These are phyloP conservation scores for Ogataea hybrid DNA, from an alignment of 1,139 yeast genomes.

Conservation along the genomic window DNA sequence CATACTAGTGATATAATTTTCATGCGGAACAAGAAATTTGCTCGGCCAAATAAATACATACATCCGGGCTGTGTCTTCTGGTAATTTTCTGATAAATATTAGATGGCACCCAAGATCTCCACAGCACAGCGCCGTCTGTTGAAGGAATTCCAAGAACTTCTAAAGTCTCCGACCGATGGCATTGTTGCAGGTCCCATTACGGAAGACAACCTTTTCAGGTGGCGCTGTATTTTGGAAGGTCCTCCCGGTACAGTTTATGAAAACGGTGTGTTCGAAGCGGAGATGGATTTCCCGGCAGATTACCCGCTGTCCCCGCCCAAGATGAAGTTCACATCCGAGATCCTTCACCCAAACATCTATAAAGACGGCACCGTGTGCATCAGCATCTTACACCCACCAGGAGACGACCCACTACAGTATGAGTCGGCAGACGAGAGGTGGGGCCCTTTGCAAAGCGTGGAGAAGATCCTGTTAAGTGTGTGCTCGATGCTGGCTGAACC, in stretches of 20 bases:
- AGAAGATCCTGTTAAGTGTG: slow-evolving; percentile 87
- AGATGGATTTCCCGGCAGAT: slow-evolving; percentile 78
- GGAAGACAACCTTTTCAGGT: slow-evolving; percentile 77
- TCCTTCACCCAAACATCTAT: slow-evolving; percentile 90
- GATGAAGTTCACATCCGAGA: slow-evolving; percentile 77
- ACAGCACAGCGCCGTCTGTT: slow-evolving; percentile 86
- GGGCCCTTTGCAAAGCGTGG: slow-evolving; percentile 97
- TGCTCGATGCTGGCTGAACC: slow-evolving; percentile 98
- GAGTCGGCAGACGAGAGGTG: slow-evolving; percentile 95
- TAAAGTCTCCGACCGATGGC: slow-evolving; percentile 90
- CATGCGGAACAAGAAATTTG: slow-evolving; percentile 13
- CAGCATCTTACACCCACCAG: slow-evolving; percentile 92
- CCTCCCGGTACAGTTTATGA: slow-evolving; percentile 94
- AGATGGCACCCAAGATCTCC: slow-evolving; percentile 27
- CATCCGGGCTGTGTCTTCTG: slow-evolving; percentile 5
- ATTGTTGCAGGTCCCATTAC: slow-evolving; percentile 87
- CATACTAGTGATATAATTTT: slow-evolving; percentile 41
- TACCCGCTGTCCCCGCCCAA: slow-evolving; percentile 92
- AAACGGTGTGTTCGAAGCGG: slow-evolving; percentile 89
- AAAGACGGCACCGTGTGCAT: slow-evolving; percentile 96
- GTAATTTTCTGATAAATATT: neutral
- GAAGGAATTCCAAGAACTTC: slow-evolving; percentile 84
- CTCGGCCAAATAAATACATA: slow-evolving; percentile 11
- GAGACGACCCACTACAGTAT: slow-evolving; percentile 95
- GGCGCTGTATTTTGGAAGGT: slow-evolving; percentile 94